Evolutionary conservation across 208 protist species (phyloP).

Genomic region (Angomonas deanei): DNA sequence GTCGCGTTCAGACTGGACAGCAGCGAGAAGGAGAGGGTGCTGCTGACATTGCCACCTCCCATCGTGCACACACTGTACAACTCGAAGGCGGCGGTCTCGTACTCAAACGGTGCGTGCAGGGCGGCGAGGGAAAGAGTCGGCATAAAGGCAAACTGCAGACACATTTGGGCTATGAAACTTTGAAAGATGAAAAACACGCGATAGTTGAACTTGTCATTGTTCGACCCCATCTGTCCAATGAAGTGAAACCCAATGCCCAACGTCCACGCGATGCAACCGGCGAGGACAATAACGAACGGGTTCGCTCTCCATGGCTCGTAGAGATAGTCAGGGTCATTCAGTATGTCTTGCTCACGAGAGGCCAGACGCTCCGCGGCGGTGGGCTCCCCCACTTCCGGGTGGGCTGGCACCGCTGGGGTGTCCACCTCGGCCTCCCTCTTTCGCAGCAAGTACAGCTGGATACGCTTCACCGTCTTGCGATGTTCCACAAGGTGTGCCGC

Average conservation of each 20-base stretch:
- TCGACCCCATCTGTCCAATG: slow-evolving; percentile 18
- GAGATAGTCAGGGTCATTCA: neutral
- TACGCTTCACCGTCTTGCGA: neutral
- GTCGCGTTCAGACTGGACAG: slow-evolving; percentile 13
- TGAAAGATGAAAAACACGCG: slow-evolving; percentile 29
- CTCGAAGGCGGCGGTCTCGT: slow-evolving; percentile 25
- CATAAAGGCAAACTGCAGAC: slow-evolving; percentile 37
- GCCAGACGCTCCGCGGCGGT: too few relatives aligned
- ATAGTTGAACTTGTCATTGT: slow-evolving; percentile 15
- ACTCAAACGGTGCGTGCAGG: slow-evolving; percentile 23
- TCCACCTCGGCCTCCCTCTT: neutral
- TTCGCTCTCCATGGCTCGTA: slow-evolving; percentile 1
- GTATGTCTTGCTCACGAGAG: neutral
- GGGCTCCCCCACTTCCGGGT: too few relatives aligned
- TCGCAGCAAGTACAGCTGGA: neutral
- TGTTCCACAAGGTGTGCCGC: slow-evolving; percentile 14
- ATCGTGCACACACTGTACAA: slow-evolving; percentile 19
- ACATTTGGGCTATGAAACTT: slow-evolving; percentile 13
- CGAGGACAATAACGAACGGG: slow-evolving; percentile 24
- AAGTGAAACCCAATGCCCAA: slow-evolving; percentile 26
- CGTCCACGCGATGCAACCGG: slow-evolving; percentile 18
- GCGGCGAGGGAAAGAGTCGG: slow-evolving; percentile 25
- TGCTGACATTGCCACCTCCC: slow-evolving; percentile 15
- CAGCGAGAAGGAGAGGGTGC: slow-evolving; percentile 6
- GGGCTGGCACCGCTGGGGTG: too few relatives aligned